phyloP scores from a whole-genome alignment of 371 early-diverging fungal genomes.

The Mucor irregularis region DNA sequence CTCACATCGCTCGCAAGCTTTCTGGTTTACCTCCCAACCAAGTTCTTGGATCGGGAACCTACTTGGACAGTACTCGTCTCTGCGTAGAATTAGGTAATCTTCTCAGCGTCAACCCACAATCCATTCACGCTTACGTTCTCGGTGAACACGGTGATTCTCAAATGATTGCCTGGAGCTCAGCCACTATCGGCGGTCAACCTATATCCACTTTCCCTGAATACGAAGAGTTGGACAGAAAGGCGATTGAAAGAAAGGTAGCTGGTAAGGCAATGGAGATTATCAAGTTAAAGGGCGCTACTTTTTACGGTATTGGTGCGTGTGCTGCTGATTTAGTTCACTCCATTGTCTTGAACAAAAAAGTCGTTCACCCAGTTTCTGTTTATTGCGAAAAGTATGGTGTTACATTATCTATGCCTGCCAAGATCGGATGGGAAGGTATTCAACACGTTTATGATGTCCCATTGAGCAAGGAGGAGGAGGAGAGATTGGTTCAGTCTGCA shows the following conservation, averaged over 20 bases:
- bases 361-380: constrained; percentile 68
- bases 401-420: constrained; percentile 73
- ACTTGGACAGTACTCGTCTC: constrained; percentile 79
- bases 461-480: constrained; percentile 56
- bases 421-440: constrained; percentile 72
- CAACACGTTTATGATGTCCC: constrained; percentile 64
- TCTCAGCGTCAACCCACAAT: constrained; percentile 64
- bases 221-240: constrained; percentile 50
- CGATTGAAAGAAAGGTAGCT: constrained; percentile 56
- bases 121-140: constrained; percentile 80
- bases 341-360: constrained; percentile 64
- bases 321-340: constrained; percentile 70
- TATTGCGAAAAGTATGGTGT: constrained; percentile 62
- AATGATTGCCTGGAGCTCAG: constrained; percentile 81
- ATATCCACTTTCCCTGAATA: constrained; percentile 67
- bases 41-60: constrained; percentile 88
- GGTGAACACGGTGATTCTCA: constrained; percentile 92
- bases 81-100: constrained; percentile 62
- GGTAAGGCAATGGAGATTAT: constrained; percentile 87
- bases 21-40: constrained; percentile 76
- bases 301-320: constrained; percentile 87
- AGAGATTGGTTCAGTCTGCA: constrained; percentile 46
- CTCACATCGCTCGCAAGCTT: constrained; percentile 79
- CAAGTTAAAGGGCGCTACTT: constrained; percentile 83
- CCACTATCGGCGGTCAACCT: constrained; percentile 74